Evolutionary conservation across 768 basidiomycete genomes (phyloP).

Genomic region (Lactarius pseudohatsudake): DNA sequence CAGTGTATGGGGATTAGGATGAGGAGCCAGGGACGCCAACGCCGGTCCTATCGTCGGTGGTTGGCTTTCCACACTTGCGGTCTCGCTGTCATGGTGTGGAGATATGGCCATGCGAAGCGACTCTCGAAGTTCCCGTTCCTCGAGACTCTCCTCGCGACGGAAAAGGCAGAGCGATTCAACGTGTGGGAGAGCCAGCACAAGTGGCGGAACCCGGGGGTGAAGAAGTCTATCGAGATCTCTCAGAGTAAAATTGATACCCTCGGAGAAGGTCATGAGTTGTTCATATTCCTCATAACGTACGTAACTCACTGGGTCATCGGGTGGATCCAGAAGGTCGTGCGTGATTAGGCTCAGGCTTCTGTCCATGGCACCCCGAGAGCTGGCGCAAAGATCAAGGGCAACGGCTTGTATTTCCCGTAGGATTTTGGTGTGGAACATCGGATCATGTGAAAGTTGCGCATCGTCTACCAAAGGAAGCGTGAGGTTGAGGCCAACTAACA

Average conservation of each 20-base stretch:
- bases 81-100: background rate
- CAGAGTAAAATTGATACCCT: slow-evolving; percentile 12
- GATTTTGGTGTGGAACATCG: slow-evolving; percentile 47
- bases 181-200: slow-evolving; percentile 65
- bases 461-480: slow-evolving; percentile 55
- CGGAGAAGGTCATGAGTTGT: slow-evolving; percentile 6
- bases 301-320: slow-evolving; percentile 33
- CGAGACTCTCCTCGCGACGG: slow-evolving; percentile 59
- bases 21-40: background rate
- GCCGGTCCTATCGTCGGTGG: background rate
- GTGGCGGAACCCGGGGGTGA: slow-evolving; percentile 78
- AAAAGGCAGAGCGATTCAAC: slow-evolving; percentile 62
- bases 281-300: slow-evolving; percentile 37
- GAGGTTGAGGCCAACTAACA: slow-evolving; percentile 58
- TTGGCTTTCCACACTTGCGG: background rate
- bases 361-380: slow-evolving; percentile 59
- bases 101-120: slow-evolving; percentile 40
- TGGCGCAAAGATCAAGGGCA: slow-evolving; percentile 50
- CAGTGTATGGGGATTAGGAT: background rate
- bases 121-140: slow-evolving; percentile 53
- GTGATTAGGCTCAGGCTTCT: slow-evolving; percentile 60
- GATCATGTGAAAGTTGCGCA: slow-evolving; percentile 54
- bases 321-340: slow-evolving; percentile 30
- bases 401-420: slow-evolving; percentile 47
- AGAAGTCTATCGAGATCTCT: slow-evolving; percentile 56